Evolutionary conservation across 441 rosid genomes (phyloP), one percentile per base, ranked within the genome.

Genomic region (Isatis lusitanica): DNA sequence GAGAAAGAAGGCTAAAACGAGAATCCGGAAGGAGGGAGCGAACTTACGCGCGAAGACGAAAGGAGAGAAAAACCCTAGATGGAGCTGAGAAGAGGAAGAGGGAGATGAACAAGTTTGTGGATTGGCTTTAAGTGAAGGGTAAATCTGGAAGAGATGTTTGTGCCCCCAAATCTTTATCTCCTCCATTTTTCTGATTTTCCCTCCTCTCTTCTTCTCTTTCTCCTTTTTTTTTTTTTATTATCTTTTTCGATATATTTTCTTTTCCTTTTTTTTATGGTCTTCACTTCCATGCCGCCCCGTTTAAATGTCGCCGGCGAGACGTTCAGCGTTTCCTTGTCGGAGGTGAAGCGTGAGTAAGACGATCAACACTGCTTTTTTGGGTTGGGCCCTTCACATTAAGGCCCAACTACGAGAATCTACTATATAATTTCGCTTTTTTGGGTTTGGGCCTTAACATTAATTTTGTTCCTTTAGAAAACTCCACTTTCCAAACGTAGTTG

Each of bases 161-260:
- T 12, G 15, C 46, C 24, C 35, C 73, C 57, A 55, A 43, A 72
- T 78, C 78, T 73, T 78, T 78, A 73, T 78, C 81, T 68, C 73
- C 81, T 78, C 81, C 81, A 78, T 78, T 73, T 73, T 78, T 68
- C 69, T 75, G 56, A 52, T 73, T 73, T 69, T 76, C 74, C 31
- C 70, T 70, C 10, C 58, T 59, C 42, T 1, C 63, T 64, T 48
- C 63, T 36, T 40, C 56, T 57, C 56, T 28, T 21, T 21, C 24
- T 21, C 24, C 2, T 21, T 21, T 21, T 21, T 26, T 26, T 2
- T 58, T 4, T 38, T 6, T 75, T 2, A 15, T 3, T 44, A 5
- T 28, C 12, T 24, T 24, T 2, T 24, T 1, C 0, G 3, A 9
- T 35, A 3, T 26, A 3, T 21, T 9, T 31, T 5, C 7, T 13